These are phyloP conservation scores for Entomortierella parvispora DNA, from an alignment of 192 early-diverging fungal species.

Conservation along the genomic window DNA sequence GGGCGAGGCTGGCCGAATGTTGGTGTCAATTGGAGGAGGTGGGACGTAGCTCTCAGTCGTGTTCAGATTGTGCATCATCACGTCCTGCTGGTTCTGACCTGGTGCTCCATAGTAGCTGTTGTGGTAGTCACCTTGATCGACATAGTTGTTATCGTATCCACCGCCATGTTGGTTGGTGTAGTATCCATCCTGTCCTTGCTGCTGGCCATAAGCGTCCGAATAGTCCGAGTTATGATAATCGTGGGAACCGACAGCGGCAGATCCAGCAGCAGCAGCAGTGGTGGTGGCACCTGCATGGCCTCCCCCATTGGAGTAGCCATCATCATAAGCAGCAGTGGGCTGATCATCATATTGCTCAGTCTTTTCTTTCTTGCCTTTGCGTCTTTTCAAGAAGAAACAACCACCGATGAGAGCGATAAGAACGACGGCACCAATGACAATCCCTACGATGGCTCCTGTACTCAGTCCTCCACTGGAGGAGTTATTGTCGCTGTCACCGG, in stretches of 20 bases:
- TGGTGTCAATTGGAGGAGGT: conserved; percentile 19
- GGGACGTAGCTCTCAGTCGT: conserved; percentile 10
- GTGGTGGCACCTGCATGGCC: neutral
- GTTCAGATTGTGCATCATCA: conserved; percentile 28
- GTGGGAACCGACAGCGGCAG: neutral
- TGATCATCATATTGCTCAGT: neutral
- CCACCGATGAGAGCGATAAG: conserved; percentile 17
- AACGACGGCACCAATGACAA: conserved; percentile 30
- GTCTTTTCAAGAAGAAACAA: conserved; percentile 5
- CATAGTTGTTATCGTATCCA: too few species aligned
- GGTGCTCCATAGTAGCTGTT: neutral
- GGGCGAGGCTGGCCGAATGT: conserved; percentile 11
- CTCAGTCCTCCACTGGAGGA: conserved; percentile 19
- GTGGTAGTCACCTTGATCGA: conserved; percentile 3
- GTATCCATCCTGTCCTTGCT: conserved; percentile 10
- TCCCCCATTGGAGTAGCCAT: neutral
- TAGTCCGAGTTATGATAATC: conserved; percentile 29
- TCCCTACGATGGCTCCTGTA: conserved; percentile 40
- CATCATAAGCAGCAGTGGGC: neutral
- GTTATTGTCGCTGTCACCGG: neutral
- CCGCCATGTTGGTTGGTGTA: conserved; percentile 12
- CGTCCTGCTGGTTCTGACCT: conserved; percentile 16
- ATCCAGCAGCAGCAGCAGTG: neutral
- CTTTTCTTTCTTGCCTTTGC: conserved; percentile 18
- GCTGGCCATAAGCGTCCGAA: conserved; percentile 12